phyloP scores from a whole-genome alignment of 2,329 filamentous ascomycete genomes.

The Albophoma yamanashiensis region DNA sequence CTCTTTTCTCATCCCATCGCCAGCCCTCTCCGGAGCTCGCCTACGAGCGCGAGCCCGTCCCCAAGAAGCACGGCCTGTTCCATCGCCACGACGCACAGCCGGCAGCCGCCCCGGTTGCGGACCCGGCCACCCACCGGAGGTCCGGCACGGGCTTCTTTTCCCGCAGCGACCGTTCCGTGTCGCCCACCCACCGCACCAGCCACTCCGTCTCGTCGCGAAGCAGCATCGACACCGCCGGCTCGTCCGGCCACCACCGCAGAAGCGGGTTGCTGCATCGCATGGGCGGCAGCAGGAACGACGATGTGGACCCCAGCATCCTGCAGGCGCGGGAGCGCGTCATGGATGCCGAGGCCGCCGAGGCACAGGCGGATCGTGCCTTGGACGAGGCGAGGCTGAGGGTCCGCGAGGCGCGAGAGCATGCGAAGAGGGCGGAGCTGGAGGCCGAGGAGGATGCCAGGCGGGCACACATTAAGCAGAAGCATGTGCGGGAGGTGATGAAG shows the following conservation, averaged over 20 bases:
- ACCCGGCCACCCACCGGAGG: conserved; percentile 1
- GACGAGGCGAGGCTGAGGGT: conserved; percentile 47
- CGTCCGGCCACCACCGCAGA: conserved; percentile 1
- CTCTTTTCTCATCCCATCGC: conserved; percentile 18
- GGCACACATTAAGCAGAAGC: conserved; percentile 58
- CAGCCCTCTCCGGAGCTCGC: conserved; percentile 16
- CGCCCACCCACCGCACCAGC: conserved; percentile 5
- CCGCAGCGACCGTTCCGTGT: background rate
- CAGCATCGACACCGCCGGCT: conserved; percentile 2
- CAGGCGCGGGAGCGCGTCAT: conserved; percentile 51
- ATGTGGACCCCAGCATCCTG: conserved; percentile 51
- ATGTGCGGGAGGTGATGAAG: conserved; percentile 56
- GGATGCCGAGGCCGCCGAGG: conserved; percentile 51
- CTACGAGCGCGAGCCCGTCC: conserved; percentile 12
- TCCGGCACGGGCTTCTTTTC: conserved; percentile 6
- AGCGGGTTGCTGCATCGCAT: conserved; percentile 29
- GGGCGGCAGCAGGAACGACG: conserved; percentile 26
- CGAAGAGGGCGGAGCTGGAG: conserved; percentile 52
- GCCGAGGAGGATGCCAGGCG: conserved; percentile 52
- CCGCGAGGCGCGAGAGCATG: conserved; percentile 51
- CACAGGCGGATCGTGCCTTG: conserved; percentile 54
- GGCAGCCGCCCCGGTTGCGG: conserved; percentile 5
- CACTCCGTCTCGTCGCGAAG: conserved; percentile 7
- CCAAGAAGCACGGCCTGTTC: conserved; percentile 27
- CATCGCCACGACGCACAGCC: conserved; percentile 17